Base-by-base conservation (phyloP, 139 green algal genomes). In the Tetradesmus obliquus region DNA sequence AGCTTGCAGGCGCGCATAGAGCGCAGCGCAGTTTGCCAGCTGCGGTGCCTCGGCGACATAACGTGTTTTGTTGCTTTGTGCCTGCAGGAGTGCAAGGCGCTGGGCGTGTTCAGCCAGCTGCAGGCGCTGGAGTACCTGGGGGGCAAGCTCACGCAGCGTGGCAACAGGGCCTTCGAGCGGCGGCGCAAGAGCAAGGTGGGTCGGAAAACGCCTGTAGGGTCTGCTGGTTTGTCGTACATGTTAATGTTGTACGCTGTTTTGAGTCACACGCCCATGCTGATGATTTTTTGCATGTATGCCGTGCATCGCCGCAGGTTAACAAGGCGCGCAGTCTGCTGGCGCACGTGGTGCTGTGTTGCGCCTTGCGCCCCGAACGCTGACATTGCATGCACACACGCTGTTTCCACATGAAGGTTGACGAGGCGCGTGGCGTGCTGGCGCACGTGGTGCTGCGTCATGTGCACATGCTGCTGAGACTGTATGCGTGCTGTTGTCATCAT, bases 71-170 rank as follows among this genome's bases (percentile, higher is more conserved):
- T n/a, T n/a, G n/a, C n/a, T n/a, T n/a, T n/a, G n/a, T n/a, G n/a
- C 24, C 32, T 98, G 66, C 95, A 98, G 93, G 97, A 99, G 92
- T 97, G 94, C 94, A 93, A 95, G 89, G 24, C 93, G 13, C 93
- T 98, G 74, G 94, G 94, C 8, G 92, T 99, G 13, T 98, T 98
- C 95, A 99, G 96, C 5, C 95, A 98, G 92, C 90, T 96, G 83
- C 96, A 99, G 92, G 98, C 98, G 19, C 96, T 99, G 45, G 97
- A 99, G n/a, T 99, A 97, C 93, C 95, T 99, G 66, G 97, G 92
- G 5, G 91, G 80, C 86, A 96, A 95, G 83, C 81, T 95, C 20
- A 89, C 82, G 62, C 91, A 66, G 80, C 22, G 91, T 79, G 89
- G 88, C 17, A 92, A 86, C 54, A 79, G 62, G 22, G 82, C 55